A percentile compares a stretch with the other conserved stretches of the same genome.
phyloP scores from a whole-genome alignment of 352 stramenopile genomes.

The Phytophthora meadii region DNA sequence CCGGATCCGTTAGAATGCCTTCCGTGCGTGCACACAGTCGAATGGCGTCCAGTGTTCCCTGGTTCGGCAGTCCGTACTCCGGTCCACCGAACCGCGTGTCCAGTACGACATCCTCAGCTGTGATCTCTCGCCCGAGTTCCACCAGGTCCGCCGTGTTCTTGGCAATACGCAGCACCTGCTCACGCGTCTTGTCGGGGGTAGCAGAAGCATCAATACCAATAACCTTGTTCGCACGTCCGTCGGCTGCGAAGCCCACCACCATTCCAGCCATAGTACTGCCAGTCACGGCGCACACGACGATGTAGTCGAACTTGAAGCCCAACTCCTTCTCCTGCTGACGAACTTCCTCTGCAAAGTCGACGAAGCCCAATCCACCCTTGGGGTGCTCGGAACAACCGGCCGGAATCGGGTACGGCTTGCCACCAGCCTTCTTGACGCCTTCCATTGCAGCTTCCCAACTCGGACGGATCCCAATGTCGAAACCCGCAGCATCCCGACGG shows the following conservation, averaged over 20 bases:
- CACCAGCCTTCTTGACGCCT: constrained; percentile 41
- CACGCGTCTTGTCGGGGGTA: constrained; percentile 42
- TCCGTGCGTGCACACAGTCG: constrained; percentile 42
- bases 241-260: constrained; percentile 42
- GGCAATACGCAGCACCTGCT: constrained; percentile 42
- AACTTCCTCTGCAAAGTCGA: constrained; percentile 45
- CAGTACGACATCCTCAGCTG: constrained; percentile 37
- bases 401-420: constrained; percentile 45
- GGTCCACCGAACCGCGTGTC: constrained; percentile 41
- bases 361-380: constrained; percentile 41
- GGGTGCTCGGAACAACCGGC: constrained; percentile 45
- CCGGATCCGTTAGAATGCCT: constrained; percentile 43
- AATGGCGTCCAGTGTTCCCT: constrained; percentile 44
- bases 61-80: constrained; percentile 44
- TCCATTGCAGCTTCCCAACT: constrained; percentile 45
- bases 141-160: constrained; percentile 43
- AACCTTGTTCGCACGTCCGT: constrained; percentile 46
- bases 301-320: constrained; percentile 46
- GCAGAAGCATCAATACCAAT: constrained; percentile 47
- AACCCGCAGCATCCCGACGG: constrained; percentile 31
- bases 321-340: constrained; percentile 43
- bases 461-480: constrained; percentile 47
- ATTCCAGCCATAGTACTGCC: constrained; percentile 48
- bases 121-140: constrained; percentile 40
- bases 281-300: constrained; percentile 46